Conservation (phyloP, 768 basidiomycete genomes). For the Termitomyces sp. region DNA sequence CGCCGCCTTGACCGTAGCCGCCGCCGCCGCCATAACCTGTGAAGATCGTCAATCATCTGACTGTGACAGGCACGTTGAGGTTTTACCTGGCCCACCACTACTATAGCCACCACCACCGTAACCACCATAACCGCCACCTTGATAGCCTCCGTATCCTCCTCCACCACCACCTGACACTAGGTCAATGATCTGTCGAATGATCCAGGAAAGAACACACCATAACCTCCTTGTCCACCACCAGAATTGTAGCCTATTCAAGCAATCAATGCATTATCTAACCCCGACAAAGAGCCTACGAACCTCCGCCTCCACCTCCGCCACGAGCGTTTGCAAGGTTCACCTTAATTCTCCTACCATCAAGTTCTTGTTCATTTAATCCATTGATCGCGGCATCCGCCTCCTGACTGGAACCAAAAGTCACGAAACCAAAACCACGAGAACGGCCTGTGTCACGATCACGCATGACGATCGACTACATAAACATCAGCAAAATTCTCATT, state of each 20-base stretch:
- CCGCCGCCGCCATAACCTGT: background rate
- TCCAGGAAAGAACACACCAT: constrained; percentile 2
- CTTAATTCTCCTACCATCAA: constrained; percentile 90
- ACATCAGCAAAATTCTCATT: constrained; percentile 33
- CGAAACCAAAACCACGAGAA: constrained; percentile 96
- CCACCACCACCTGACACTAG: background rate
- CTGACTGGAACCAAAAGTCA: constrained; percentile 54
- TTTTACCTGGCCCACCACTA: constrained; percentile 16
- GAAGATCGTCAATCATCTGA: background rate
- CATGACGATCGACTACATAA: constrained; percentile 89
- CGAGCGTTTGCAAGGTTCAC: constrained; percentile 80
- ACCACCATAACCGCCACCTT: background rate
- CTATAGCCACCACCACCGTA: constrained; percentile 1
- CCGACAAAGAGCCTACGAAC: constrained; percentile 11
- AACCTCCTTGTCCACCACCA: constrained; percentile 15
- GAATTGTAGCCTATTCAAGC: constrained; percentile 11
- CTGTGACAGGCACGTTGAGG: background rate
- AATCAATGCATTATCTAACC: background rate
- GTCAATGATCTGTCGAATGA: background rate
- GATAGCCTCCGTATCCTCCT: background rate
- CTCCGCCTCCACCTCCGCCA: constrained; percentile 44
- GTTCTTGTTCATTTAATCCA: constrained; percentile 80
- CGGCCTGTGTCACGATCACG: constrained; percentile 97
- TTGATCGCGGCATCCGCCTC: constrained; percentile 80
- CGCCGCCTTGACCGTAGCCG: constrained; percentile 17